Conservation (phyloP, 768 basidiomycete genomes). For the Pisolithus marmoratus region DNA sequence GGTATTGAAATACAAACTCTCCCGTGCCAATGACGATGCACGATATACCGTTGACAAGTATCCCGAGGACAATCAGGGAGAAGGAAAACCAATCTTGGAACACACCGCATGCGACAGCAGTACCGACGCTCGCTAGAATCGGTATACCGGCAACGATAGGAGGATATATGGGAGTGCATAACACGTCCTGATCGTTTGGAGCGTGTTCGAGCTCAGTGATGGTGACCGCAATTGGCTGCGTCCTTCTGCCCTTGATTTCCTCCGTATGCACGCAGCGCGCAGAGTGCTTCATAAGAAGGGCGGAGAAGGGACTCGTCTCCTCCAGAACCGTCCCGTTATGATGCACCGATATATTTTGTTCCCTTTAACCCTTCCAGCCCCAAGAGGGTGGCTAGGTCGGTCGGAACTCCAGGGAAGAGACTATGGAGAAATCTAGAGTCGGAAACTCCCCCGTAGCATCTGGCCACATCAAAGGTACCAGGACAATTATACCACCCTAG, state of each 20-base stretch:
- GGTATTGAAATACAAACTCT: constrained; percentile 12
- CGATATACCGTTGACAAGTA: constrained; percentile 24
- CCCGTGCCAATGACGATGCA: constrained; percentile 21
- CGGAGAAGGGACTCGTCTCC: constrained; percentile 31
- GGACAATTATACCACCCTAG: background rate
- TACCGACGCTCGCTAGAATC: constrained; percentile 18
- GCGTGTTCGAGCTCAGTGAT: constrained; percentile 12
- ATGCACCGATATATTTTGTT: constrained; percentile 71
- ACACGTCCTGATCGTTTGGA: constrained; percentile 4
- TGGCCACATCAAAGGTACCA: background rate
- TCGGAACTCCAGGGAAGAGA: background rate
- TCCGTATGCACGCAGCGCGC: background rate
- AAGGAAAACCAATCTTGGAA: constrained; percentile 27
- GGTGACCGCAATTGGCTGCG: constrained; percentile 9
- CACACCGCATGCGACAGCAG: constrained; percentile 19
- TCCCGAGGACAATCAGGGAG: constrained; percentile 26
- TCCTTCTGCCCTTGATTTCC: constrained; percentile 9
- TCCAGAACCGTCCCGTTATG: constrained; percentile 46
- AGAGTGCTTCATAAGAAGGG: constrained; percentile 1
- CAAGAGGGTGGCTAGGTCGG: constrained; percentile 9
- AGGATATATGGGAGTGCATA: constrained; percentile 3
- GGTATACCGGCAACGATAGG: constrained; percentile 17
- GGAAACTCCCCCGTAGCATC: background rate
- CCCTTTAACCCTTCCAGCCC: constrained; percentile 11
- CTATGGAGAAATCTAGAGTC: background rate